Evolutionary conservation across 2,329 filamentous ascomycete genomes (phyloP).

Genomic region (Metarhizium anisopliae): DNA sequence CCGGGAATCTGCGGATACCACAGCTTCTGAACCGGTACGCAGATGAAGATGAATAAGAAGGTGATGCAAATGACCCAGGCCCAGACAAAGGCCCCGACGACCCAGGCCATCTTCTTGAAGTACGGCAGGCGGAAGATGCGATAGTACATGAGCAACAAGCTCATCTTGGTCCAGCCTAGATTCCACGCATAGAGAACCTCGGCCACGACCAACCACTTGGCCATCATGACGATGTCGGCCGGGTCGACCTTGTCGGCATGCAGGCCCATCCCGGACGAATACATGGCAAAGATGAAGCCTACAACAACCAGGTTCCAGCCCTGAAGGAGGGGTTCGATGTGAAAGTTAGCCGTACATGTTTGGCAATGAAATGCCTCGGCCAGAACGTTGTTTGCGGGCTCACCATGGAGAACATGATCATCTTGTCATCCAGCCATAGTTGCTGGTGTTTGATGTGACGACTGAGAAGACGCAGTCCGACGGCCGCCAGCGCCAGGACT

Average conservation of each 20-base stretch:
- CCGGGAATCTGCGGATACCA: conserved; percentile 38
- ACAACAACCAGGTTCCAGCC: conserved; percentile 32
- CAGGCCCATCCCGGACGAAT: conserved; percentile 35
- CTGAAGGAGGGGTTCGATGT: conserved; percentile 13
- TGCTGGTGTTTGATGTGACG: conserved; percentile 29
- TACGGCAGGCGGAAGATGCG: conserved; percentile 38
- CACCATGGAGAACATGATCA: conserved; percentile 39
- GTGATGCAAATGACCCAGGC: conserved; percentile 38
- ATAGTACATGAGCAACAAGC: conserved; percentile 42
- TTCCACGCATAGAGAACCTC: conserved; percentile 40
- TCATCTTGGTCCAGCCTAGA: conserved; percentile 39
- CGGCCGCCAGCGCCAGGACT: conserved; percentile 26
- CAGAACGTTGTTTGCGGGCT: not conserved
- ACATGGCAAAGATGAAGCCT: conserved; percentile 40
- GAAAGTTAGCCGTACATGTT: not conserved
- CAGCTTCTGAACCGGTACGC: conserved; percentile 37
- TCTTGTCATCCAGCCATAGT: conserved; percentile 41
- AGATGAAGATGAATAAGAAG: conserved; percentile 43
- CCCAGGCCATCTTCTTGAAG: conserved; percentile 32
- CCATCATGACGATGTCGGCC: conserved; percentile 30
- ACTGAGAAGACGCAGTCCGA: conserved; percentile 30
- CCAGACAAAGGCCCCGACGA: conserved; percentile 33
- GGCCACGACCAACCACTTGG: conserved; percentile 37
- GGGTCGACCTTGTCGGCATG: conserved; percentile 31
- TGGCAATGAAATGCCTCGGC: too few species aligned